A percentile compares a stretch with the other conserved stretches of the same genome.
Evolutionary conservation across 116 monocot species (phyloP).

Genomic region (Thalassia testudinum): DNA sequence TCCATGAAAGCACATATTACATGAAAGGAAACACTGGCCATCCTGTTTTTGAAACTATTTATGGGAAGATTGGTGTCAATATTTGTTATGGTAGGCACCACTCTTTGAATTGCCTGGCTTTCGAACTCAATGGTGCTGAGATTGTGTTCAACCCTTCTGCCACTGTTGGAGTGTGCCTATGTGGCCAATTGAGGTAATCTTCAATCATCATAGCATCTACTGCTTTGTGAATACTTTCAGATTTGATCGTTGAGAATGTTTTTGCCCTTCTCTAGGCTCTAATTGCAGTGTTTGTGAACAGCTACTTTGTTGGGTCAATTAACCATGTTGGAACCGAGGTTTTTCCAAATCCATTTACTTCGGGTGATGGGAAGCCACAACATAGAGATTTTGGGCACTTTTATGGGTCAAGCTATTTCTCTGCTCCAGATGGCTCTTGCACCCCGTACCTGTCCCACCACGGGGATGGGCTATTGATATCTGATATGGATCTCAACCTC

Average conservation of each 20-base stretch:
- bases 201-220: no score
- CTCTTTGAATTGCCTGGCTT: conserved; percentile 84
- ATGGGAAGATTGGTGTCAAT: conserved; percentile 85
- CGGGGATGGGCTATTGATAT: conserved; percentile 54
- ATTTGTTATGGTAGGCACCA: conserved; percentile 97
- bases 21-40: conserved; percentile 96
- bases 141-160: conserved; percentile 99
- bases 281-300: conserved; percentile 86
- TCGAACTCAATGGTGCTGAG: conserved; percentile 93
- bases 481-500: conserved; percentile 92
- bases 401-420: conserved; percentile 81
- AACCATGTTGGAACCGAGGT: conserved; percentile 88
- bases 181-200: conserved; percentile 84
- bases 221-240: no score
- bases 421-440: conserved; percentile 82
- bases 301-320: conserved; percentile 80
- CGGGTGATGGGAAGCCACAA: conserved; percentile 93
- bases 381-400: conserved; percentile 85
- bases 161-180: conserved; percentile 93
- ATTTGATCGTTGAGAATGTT: no score
- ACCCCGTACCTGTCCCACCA: conserved; percentile 67
- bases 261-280: conserved; percentile 72
- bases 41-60: conserved; percentile 91
- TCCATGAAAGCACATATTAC: conserved; percentile 96
- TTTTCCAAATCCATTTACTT: conserved; percentile 91